Evolutionary conservation across 2,329 filamentous ascomycete genomes (phyloP).

Genomic region (Camptophora hylomeconis): DNA sequence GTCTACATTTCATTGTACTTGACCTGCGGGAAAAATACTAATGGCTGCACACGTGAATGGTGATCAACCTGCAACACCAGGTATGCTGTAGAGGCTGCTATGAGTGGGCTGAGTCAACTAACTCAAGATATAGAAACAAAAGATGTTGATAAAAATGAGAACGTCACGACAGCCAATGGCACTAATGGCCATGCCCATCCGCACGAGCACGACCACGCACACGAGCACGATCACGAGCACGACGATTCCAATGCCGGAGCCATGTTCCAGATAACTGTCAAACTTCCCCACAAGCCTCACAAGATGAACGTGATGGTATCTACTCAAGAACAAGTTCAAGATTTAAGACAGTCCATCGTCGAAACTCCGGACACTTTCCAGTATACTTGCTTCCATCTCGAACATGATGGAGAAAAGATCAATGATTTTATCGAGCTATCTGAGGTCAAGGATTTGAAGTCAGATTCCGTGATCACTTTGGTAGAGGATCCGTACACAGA

Average conservation of each 20-base stretch:
- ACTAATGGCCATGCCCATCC: slow-evolving; percentile 11
- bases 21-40: not conserved
- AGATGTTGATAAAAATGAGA: slow-evolving; percentile 10
- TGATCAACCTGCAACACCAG: not conserved
- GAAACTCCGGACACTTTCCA: slow-evolving; percentile 87
- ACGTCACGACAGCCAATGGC: slow-evolving; percentile 4
- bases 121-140: slow-evolving; percentile 1
- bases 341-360: slow-evolving; percentile 91
- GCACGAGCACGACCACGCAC: slow-evolving; percentile 12
- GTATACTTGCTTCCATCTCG: slow-evolving; percentile 97
- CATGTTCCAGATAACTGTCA: slow-evolving; percentile 61
- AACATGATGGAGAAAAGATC: slow-evolving; percentile 75
- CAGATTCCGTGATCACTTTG: slow-evolving; percentile 65
- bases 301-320: slow-evolving; percentile 83
- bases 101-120: no score
- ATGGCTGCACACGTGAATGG: slow-evolving; percentile 1
- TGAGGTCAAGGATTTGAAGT: slow-evolving; percentile 66
- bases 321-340: slow-evolving; percentile 89
- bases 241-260: slow-evolving; percentile 23
- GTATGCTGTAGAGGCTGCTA: no score
- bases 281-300: slow-evolving; percentile 65
- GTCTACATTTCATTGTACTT: slow-evolving; percentile 1
- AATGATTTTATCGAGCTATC: slow-evolving; percentile 92
- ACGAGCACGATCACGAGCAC: slow-evolving; percentile 12
- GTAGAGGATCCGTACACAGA: slow-evolving; percentile 96